phyloP scores from a whole-genome alignment of 495 filamentous ascomycete genomes.

The Aspergillus asperescens region DNA sequence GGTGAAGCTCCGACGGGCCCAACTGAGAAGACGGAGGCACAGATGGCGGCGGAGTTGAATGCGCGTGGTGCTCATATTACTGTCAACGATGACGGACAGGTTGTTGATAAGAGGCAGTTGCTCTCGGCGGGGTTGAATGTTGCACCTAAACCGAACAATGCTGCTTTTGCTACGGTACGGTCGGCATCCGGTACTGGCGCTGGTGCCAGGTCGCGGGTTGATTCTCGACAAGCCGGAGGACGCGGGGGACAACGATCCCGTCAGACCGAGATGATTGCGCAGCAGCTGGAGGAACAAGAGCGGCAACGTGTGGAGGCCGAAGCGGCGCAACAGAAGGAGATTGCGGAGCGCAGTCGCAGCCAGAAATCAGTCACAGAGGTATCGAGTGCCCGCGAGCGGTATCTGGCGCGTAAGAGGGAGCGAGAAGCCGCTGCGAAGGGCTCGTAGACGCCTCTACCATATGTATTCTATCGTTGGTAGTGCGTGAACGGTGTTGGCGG shows the following conservation, averaged over 20 bases:
- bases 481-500: neutral
- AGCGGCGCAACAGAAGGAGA: slow-evolving; percentile 56
- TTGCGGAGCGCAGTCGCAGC: slow-evolving; percentile 70
- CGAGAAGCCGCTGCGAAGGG: slow-evolving; percentile 49
- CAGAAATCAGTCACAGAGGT: slow-evolving; percentile 73
- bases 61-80: slow-evolving; percentile 61
- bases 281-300: slow-evolving; percentile 60
- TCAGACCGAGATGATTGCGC: slow-evolving; percentile 80
- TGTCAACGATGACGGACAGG: slow-evolving; percentile 88
- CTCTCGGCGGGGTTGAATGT: slow-evolving; percentile 86
- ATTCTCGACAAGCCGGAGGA: slow-evolving; percentile 35
- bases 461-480: neutral
- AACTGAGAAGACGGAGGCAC: slow-evolving; percentile 59
- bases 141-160: slow-evolving; percentile 51
- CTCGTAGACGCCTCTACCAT: slow-evolving; percentile 8
- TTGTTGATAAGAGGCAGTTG: slow-evolving; percentile 89
- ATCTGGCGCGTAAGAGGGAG: slow-evolving; percentile 76
- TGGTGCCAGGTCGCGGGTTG: slow-evolving; percentile 26
- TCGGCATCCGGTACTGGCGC: slow-evolving; percentile 31
- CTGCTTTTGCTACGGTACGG: slow-evolving; percentile 25
- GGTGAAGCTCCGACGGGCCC: slow-evolving; percentile 24
- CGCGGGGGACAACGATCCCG: slow-evolving; percentile 62
- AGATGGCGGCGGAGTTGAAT: slow-evolving; percentile 70
- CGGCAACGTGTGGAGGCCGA: slow-evolving; percentile 76
- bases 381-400: slow-evolving; percentile 79